These are phyloP conservation scores for Aspergillus flavus DNA, from an alignment of 2,329 filamentous ascomycete species.

Conservation along the genomic window DNA sequence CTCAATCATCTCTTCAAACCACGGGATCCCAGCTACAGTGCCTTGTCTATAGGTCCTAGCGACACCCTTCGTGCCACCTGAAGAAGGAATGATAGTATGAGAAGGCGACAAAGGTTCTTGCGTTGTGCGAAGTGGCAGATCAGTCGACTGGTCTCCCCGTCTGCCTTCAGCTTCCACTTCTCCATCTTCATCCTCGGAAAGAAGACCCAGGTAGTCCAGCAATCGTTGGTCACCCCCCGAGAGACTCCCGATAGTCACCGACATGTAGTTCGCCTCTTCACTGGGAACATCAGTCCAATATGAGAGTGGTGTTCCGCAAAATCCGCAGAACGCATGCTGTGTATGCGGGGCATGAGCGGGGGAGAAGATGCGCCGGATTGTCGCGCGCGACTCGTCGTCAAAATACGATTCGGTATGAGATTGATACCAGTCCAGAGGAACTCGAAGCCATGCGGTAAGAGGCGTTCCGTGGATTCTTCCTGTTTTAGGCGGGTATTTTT, in stretches of 20 bases:
- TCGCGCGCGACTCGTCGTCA: conserved; percentile 71
- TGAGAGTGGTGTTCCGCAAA: conserved; percentile 82
- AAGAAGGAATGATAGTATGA: conserved; percentile 25
- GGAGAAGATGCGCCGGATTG: conserved; percentile 69
- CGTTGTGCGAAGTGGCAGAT: conserved; percentile 12
- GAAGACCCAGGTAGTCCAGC: conserved; percentile 73
- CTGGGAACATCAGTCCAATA: conserved; percentile 78
- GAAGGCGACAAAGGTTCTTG: conserved; percentile 12
- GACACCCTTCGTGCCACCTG: conserved; percentile 21
- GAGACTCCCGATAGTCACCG: conserved; percentile 78
- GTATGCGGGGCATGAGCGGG: conserved; percentile 60
- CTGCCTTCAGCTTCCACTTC: conserved; percentile 3
- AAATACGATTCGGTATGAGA: conserved; percentile 75
- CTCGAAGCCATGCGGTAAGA: conserved; percentile 77
- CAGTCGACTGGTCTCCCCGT: conserved; percentile 34
- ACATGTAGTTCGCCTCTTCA: conserved; percentile 75
- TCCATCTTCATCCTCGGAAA: conserved; percentile 51
- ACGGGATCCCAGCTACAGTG: conserved; percentile 65
- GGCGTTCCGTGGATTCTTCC: conserved; percentile 69
- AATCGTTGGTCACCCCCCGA: conserved; percentile 69
- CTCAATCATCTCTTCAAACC: conserved; percentile 82
- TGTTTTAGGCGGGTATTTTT: conserved; percentile 33
- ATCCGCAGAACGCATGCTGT: conserved; percentile 84
- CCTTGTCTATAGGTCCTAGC: conserved; percentile 42
- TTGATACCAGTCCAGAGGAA: conserved; percentile 79